Evolutionary conservation across 2,329 filamentous ascomycete genomes (phyloP).

Genomic region (Dendrostoma leiphaemia): DNA sequence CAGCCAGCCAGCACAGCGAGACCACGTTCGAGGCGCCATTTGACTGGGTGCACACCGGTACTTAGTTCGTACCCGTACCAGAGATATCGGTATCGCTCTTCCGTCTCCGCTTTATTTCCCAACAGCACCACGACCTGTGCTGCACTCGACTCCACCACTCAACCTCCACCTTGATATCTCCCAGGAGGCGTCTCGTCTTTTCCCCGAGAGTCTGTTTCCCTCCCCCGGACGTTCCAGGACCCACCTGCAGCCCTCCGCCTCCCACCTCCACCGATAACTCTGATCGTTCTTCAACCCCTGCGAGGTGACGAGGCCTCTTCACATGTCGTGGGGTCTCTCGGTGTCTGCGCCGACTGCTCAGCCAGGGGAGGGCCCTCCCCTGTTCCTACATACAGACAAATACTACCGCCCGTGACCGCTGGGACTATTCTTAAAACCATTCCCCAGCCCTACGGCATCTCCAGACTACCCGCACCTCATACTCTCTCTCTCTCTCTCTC

Average conservation of each 20-base stretch:
- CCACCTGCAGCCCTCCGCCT: neutral
- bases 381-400: slow-evolving; percentile 1
- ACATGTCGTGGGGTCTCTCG: slow-evolving; percentile 13
- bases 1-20: too few relatives aligned
- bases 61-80: too few relatives aligned
- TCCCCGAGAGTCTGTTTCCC: neutral
- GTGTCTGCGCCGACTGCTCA: slow-evolving; percentile 5
- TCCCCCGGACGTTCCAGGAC: neutral
- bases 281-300: neutral
- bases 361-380: neutral
- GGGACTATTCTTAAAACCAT: slow-evolving; percentile 11
- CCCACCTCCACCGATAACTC: neutral
- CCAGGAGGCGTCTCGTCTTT: too few relatives aligned
- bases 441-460: slow-evolving; percentile 3
- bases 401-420: slow-evolving; percentile 12
- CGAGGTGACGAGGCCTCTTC: slow-evolving; percentile 5
- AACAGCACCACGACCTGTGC: too few relatives aligned
- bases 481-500: neutral
- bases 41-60: too few relatives aligned
- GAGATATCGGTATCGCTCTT: neutral
- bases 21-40: neutral
- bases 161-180: neutral
- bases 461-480: neutral
- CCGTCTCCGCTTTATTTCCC: neutral
- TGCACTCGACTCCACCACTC: too few relatives aligned